phyloP scores from a whole-genome alignment of 2,329 filamentous ascomycete genomes.

The Fusarium circinatum region DNA sequence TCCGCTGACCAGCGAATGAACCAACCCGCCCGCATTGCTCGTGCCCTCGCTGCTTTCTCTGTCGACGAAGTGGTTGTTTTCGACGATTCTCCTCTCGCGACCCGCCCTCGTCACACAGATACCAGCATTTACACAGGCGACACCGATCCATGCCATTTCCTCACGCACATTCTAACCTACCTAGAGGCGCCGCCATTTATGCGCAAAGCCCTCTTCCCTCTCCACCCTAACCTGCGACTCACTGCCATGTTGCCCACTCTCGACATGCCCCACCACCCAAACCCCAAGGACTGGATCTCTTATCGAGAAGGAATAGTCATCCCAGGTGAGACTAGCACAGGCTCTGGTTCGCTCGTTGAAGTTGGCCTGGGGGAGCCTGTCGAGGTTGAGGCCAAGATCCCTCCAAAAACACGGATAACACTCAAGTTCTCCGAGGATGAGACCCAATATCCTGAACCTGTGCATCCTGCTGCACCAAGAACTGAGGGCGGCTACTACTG shows the following conservation, averaged over 20 bases:
- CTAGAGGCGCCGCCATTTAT: constrained; percentile 88
- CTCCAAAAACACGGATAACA: constrained; percentile 78
- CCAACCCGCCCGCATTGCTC: constrained; percentile 79
- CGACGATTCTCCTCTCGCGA: constrained; percentile 69
- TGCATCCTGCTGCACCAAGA: constrained; percentile 75
- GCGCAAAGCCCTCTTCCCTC: constrained; percentile 77
- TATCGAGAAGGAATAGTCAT: constrained; percentile 83
- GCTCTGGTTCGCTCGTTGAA: constrained; percentile 65
- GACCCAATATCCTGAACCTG: constrained; percentile 62
- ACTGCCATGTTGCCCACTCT: constrained; percentile 80
- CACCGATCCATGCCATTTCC: constrained; percentile 80
- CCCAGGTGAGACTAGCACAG: constrained; percentile 54
- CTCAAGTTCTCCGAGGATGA: constrained; percentile 68
- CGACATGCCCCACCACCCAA: constrained; percentile 87
- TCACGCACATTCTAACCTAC: constrained; percentile 81
- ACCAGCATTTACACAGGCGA: constrained; percentile 72
- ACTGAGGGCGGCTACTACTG: constrained; percentile 86
- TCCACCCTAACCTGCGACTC: constrained; percentile 80
- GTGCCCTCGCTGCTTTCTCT: constrained; percentile 83
- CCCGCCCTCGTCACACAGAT: constrained; percentile 60
- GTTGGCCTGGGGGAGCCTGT: constrained; percentile 66
- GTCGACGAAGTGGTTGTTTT: constrained; percentile 87
- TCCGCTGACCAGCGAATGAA: constrained; percentile 80
- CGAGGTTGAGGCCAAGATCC: constrained; percentile 69
- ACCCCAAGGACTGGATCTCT: constrained; percentile 78